These are phyloP conservation scores for Suillus variegatus DNA, from an alignment of 768 basidiomycete genomes.

Conservation along the genomic window DNA sequence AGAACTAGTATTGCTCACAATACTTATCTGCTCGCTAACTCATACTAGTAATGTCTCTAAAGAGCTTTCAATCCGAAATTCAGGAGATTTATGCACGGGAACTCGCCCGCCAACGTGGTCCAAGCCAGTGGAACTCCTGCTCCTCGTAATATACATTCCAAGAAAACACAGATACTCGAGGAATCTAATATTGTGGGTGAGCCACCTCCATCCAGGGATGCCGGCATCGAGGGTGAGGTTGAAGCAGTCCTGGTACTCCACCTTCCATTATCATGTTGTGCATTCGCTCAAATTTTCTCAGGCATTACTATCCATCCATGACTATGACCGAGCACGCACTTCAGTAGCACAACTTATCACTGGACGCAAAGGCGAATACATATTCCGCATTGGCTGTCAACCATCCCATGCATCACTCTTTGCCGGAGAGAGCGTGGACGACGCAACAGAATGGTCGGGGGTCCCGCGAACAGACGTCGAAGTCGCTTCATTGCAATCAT, in stretches of 20 bases:
- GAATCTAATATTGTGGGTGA: neutral
- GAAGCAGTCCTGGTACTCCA: constrained; percentile 1
- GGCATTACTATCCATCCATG: constrained; percentile 46
- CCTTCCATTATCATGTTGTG: neutral
- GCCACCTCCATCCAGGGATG: constrained; percentile 36
- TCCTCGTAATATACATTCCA: constrained; percentile 15
- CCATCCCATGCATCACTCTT: constrained; percentile 62
- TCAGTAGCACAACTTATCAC: constrained; percentile 67
- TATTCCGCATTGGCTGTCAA: constrained; percentile 70
- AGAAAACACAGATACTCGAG: neutral
- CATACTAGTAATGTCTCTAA: constrained; percentile 29
- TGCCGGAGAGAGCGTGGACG: constrained; percentile 46
- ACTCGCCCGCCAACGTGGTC: constrained; percentile 58
- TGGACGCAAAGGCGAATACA: constrained; percentile 68
- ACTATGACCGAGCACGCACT: constrained; percentile 61
- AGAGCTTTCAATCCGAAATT: constrained; percentile 65
- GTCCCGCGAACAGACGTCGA: constrained; percentile 50
- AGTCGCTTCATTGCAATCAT: constrained; percentile 45
- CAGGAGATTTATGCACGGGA: constrained; percentile 74
- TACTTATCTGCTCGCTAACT: neutral
- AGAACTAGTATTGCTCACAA: neutral
- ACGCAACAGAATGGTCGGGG: constrained; percentile 58
- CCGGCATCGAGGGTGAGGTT: constrained; percentile 15
- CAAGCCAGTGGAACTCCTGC: constrained; percentile 13
- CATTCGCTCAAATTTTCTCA: constrained; percentile 12